Evolutionary conservation across 495 filamentous ascomycete species (phyloP), one percentile per base, ranked within the genome.

Genomic region (Talaromyces liani): DNA sequence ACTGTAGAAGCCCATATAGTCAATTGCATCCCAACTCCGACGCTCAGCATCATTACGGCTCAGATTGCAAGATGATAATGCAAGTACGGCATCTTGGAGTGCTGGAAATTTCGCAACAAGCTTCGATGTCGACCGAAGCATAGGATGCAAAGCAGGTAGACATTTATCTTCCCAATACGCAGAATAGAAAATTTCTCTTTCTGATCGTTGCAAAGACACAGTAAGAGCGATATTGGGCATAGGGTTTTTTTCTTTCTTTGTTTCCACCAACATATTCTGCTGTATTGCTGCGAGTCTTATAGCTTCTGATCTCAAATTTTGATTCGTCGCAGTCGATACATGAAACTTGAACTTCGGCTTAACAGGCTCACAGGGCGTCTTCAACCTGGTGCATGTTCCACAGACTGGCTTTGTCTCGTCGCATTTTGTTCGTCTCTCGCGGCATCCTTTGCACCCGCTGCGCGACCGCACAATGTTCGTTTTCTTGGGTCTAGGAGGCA

Each of bases 321-420:
- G 4, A 14, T 41, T 41, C 24, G 29, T 53, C 18, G 12, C 60
- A 22, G 64, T 64, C 29, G 65, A 61, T 18, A 70, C 34, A 3
- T 22, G 65, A 34, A 79, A 77, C 41, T 72, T 72, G 51, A 70
- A 72, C 10, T 63, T 68, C 8, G 60, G 71, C 27, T 69, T 58
- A n/a, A 71, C 65, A 3, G 64, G 64, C n/a, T 74, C 72, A 27
- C 75, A 79, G 24, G 63, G 64, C 54, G 67, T 77, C 3, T 72
- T 73, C 4, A 75, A 65, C 39, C 76, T 70, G 25, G 60, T 57
- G 62, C 76, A 79, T 58, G 76, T 74, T 24, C 74, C 74, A 34
- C 76, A 77, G 4, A 68, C 69, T 31, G 76, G 75, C 70, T 70
- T 76, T 55, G 71, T 72, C 65, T 79, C 76, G 64, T 79, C 76